Base-by-base conservation (phyloP, 805 yeast genomes). In the Starmera caribaea region DNA sequence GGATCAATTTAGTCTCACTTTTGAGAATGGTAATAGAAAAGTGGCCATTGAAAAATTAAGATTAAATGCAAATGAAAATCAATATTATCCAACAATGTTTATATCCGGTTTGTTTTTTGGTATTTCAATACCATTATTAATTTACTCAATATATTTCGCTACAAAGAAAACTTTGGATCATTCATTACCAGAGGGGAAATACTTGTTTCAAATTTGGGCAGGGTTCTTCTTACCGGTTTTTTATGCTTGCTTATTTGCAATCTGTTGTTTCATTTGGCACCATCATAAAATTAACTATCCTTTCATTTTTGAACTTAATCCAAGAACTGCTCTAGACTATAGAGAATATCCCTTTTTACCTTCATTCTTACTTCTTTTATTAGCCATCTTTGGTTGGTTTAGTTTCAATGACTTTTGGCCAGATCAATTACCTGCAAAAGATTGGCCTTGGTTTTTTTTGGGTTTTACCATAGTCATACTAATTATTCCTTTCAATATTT, bases 271-370 rank as follows among this genome's bases (percentile, higher is more conserved):
- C 40, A 75, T 81, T 3, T 92, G 95, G 90, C 70, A 78, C 21
- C 57, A 62, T 35, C 80, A 65, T 59, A 83, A 84, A 51, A 81
- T 92, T 50, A 92, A 90, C 58, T 92, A 92, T 58, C 81, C 81
- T 52, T 89, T 92, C 54, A 88, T 92, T 42, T 88, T 92, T 57
- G 97, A 92, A 61, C 81, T 88, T 49, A 79, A 85, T 53, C 73
- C 79, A 34, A 70, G 80, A 31, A 74, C 78, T 29, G 78, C 76
- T 12, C 59, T 86, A 36, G 79, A 84, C 51, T 79, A 63, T 46
- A 70, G 75, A 40, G 83, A 87, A 55, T 83, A 70, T 47, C 65
- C 79, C 39, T 66, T 83, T 12, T 49, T 86, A 16, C 86, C 95
- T 0, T 62, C 85, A 1, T 49, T 78, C 8, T 66, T 75, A 13